Conservation (phyloP, 2,329 filamentous ascomycete genomes). For the Huntiella bhutanensis region DNA sequence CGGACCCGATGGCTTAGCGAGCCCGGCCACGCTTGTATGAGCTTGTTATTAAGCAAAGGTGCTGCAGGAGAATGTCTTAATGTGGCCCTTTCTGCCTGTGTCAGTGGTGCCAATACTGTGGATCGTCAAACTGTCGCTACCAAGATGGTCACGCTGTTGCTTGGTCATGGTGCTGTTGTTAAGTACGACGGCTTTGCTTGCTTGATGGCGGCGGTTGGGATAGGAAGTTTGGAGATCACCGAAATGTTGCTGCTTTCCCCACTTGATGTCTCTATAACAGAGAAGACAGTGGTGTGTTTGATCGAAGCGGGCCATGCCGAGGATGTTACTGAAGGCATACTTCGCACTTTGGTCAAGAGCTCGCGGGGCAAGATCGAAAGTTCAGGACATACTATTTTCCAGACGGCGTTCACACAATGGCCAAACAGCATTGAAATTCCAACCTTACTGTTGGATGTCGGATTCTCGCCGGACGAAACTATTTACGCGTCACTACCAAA, state of each 20-base stretch:
- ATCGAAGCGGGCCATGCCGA: too few species aligned
- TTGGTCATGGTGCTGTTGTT: conserved; percentile 24
- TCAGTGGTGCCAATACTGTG: conserved; percentile 1
- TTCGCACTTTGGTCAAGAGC: too few species aligned
- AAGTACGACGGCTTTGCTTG: conserved; percentile 11
- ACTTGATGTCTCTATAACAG: too few species aligned
- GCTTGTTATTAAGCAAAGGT: conserved; percentile 29
- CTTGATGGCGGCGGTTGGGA: too few species aligned
- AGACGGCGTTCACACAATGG: conserved; percentile 29
- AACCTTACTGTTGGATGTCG: conserved; percentile 33
- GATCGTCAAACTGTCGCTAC: background rate
- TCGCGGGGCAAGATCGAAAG: too few species aligned
- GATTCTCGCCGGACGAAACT: conserved; percentile 34
- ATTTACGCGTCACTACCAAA: too few species aligned
- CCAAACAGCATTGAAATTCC: conserved; percentile 35
- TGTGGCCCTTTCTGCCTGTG: background rate
- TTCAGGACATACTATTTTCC: too few species aligned
- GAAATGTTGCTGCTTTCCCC: too few species aligned
- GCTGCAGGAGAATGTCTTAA: conserved; percentile 16
- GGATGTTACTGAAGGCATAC: too few species aligned
- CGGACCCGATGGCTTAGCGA: conserved; percentile 4
- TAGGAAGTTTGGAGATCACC: too few species aligned
- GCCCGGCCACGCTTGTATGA: conserved; percentile 18
- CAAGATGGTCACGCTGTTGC: conserved; percentile 16
- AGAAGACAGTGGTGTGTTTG: too few species aligned